Base-by-base conservation (phyloP, 129 eudicot species). In the Kitagawia praeruptora region DNA sequence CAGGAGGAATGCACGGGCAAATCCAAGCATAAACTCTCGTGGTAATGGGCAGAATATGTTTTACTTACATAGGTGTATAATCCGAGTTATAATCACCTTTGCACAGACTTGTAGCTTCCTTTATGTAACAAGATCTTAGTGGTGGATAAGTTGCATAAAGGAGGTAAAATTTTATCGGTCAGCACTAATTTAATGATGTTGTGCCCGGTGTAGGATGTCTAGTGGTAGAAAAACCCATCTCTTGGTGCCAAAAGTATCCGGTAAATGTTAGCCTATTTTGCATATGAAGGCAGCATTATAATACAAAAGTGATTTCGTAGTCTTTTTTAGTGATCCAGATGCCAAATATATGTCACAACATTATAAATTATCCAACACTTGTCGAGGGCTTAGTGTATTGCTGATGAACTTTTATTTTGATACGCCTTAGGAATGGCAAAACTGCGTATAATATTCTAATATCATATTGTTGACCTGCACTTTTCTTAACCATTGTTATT, bases 71-170 rank as follows among this genome's bases (percentile, higher is more conserved):
- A 19, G 40, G 72, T 38, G 37, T 70, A 75, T 48, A 49, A 75
- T 76, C 84, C 69, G 41, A 75, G 80, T 31, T 64, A 47, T 73
- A 79, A 39, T 49, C 61, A 78, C 54, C 80, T 63, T 86, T 28
- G 80, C 86, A 54, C 64, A 21, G 64, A 6, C 74, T 74, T 82
- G 77, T 87, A 82, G 85, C 64, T 82, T 75, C 53, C 28, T 49
- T 44, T 72, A 70, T 61, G 61, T 76, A 37, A 78, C 75, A 66
- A 41, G 38, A 78, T 63, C 83, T 61, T 61, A 69, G 46, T 81
- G 81, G 83, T 78, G 77, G 83, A 75, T 79, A 84, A 71, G 66
- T 58, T 8, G 7, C 45, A 70, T 37, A 23, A 18, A 71, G 47
- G 44, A 72, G 37, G 48, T 72, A 34, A 6, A 8, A 18, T 21